Conservation (phyloP, 2,329 filamentous ascomycete species). For the Penicillium verrucosum region DNA sequence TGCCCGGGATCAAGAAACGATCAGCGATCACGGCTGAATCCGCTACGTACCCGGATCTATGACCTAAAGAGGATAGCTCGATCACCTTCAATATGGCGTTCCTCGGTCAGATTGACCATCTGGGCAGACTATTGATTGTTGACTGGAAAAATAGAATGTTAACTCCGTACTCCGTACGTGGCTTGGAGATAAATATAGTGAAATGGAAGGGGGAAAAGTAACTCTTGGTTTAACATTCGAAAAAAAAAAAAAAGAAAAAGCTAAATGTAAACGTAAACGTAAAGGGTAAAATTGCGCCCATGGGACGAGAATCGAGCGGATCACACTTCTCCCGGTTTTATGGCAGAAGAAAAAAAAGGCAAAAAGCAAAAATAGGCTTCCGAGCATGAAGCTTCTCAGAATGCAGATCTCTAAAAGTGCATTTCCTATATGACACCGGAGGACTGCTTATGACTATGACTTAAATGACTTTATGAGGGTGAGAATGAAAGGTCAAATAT, state of each 20-base stretch:
- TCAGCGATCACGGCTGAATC: constrained; percentile 14
- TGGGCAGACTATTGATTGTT: constrained; percentile 1
- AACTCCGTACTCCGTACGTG: background rate
- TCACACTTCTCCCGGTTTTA: constrained; percentile 1
- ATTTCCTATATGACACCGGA: background rate
- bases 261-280: background rate
- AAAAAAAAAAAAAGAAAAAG: background rate
- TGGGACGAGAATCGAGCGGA: background rate
- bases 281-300: background rate
- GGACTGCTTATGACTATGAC: background rate
- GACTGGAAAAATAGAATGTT: background rate
- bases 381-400: background rate
- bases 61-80: constrained; percentile 8
- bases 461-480: background rate
- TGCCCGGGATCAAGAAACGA: constrained; percentile 7
- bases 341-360: background rate
- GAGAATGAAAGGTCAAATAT: background rate
- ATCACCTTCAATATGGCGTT: background rate
- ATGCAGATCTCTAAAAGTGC: background rate
- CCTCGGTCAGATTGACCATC: background rate
- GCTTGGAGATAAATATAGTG: background rate
- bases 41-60: constrained; percentile 11
- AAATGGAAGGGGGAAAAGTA: background rate
- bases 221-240: background rate
- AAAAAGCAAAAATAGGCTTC: background rate